Percentiles rank a stretch among this genome's conserved stretches.
These are phyloP conservation scores for Tricholoma bakamatsutake DNA, from an alignment of 768 basidiomycete species.

Conservation along the genomic window DNA sequence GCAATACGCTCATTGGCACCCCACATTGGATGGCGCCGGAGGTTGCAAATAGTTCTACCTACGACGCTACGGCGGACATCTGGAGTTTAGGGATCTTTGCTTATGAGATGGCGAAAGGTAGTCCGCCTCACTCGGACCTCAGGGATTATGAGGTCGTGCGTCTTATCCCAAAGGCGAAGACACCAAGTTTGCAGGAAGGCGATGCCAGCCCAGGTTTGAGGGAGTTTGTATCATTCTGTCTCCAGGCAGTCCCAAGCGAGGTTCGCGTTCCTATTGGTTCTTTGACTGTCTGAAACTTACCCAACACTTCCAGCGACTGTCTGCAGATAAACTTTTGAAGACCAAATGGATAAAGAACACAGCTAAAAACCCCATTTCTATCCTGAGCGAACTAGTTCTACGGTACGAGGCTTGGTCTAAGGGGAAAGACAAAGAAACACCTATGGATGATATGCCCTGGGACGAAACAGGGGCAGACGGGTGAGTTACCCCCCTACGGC, in stretches of 20 bases:
- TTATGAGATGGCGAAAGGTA: slow-evolving; percentile 96
- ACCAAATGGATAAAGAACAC: slow-evolving; percentile 86
- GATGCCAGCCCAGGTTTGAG: slow-evolving; percentile 82
- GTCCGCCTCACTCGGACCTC: slow-evolving; percentile 86
- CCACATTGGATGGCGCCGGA: slow-evolving; percentile 99
- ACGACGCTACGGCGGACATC: slow-evolving; percentile 97
- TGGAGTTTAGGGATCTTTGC: slow-evolving; percentile 97
- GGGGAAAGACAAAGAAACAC: slow-evolving; percentile 34
- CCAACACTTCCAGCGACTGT: slow-evolving; percentile 53
- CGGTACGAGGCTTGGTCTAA: slow-evolving; percentile 71
- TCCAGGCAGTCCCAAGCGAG: slow-evolving; percentile 76
- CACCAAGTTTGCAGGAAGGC: slow-evolving; percentile 71
- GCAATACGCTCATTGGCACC: slow-evolving; percentile 94
- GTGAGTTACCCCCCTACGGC: slow-evolving; percentile 24
- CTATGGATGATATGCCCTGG: slow-evolving; percentile 69
- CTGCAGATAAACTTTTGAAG: slow-evolving; percentile 84
- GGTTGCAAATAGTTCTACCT: slow-evolving; percentile 84
- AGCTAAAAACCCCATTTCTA: slow-evolving; percentile 57
- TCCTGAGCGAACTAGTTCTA: slow-evolving; percentile 75
- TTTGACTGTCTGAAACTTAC: not conserved
- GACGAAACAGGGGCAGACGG: slow-evolving; percentile 61
- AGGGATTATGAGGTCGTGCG: slow-evolving; percentile 85
- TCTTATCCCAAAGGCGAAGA: slow-evolving; percentile 79
- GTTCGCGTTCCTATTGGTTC: slow-evolving; percentile 35
- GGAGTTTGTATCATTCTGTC: slow-evolving; percentile 79